phyloP scores from a whole-genome alignment of 148 eudicot species.

The Pouteria glomerata region DNA sequence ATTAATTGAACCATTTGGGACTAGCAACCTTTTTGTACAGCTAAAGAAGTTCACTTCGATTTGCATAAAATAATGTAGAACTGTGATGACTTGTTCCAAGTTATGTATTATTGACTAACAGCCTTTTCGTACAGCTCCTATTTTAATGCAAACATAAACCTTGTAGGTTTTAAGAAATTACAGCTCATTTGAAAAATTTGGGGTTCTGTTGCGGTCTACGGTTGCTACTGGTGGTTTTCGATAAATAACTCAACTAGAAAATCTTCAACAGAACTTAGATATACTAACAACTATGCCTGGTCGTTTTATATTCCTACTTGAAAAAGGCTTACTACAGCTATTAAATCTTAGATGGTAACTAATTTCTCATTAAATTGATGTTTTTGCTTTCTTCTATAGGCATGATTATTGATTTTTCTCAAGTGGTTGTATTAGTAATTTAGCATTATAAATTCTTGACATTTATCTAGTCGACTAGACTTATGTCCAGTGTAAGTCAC shows the following conservation, averaged over 20 bases:
- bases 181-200: constrained; percentile 70
- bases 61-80: too few relatives aligned
- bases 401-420: too few relatives aligned
- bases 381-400: constrained; percentile 3
- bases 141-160: constrained; percentile 8
- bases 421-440: too few relatives aligned
- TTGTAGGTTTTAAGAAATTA: constrained; percentile 77
- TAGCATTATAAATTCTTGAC: too few relatives aligned
- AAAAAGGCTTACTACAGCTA: constrained; percentile 75
- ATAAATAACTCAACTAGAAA: constrained; percentile 84
- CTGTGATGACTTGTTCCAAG: too few relatives aligned
- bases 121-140: not conserved
- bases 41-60: too few relatives aligned
- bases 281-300: constrained; percentile 92
- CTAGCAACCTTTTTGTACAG: too few relatives aligned
- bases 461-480: too few relatives aligned
- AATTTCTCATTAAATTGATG: too few relatives aligned
- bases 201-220: constrained; percentile 92
- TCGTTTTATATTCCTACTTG: constrained; percentile 70
- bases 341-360: constrained; percentile 70
- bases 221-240: constrained; percentile 94
- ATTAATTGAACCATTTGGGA: too few relatives aligned
- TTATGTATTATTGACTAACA: too few relatives aligned
- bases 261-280: constrained; percentile 79
- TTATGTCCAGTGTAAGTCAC: too few relatives aligned